Conservation (phyloP, 1,139 yeast species). For the Sugiyamaella paludigena region DNA sequence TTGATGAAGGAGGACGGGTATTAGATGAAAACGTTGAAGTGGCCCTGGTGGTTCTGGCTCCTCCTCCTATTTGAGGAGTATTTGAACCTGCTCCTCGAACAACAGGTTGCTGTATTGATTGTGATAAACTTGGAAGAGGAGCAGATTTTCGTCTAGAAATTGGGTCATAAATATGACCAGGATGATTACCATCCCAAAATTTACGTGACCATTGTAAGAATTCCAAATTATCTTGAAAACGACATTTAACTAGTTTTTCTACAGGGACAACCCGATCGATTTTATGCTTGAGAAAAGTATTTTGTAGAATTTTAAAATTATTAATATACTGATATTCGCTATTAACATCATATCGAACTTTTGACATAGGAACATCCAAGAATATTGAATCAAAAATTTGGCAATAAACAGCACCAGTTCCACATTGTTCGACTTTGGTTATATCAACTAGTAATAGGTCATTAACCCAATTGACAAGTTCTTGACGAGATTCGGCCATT, state of each 20-base stretch:
- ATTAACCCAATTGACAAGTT: constrained; percentile 83
- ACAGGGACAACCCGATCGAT: constrained; percentile 78
- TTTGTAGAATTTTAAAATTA: constrained; percentile 83
- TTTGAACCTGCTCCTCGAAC: constrained; percentile 4
- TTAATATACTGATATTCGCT: constrained; percentile 74
- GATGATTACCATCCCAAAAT: constrained; percentile 75
- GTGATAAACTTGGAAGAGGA: constrained; percentile 22
- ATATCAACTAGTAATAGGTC: constrained; percentile 61
- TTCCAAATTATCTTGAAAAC: constrained; percentile 90
- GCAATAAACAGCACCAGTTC: constrained; percentile 93
- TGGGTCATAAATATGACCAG: constrained; percentile 71
- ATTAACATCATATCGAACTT: constrained; percentile 67
- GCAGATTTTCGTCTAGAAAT: constrained; percentile 48
- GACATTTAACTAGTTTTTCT: constrained; percentile 77
- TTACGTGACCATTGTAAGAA: constrained; percentile 88
- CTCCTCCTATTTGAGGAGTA: not conserved
- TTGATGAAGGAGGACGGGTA: constrained; percentile 11
- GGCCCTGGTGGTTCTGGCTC: constrained; percentile 8
- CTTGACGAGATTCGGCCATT: constrained; percentile 75
- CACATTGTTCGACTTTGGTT: constrained; percentile 87
- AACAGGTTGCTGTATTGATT: constrained; percentile 16
- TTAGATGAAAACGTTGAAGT: not conserved
- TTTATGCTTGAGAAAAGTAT: constrained; percentile 65
- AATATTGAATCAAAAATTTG: constrained; percentile 84
- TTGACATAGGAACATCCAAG: constrained; percentile 74